Base-by-base conservation (phyloP, 805 yeast genomes). In the Phaffomyces opuntiae region DNA sequence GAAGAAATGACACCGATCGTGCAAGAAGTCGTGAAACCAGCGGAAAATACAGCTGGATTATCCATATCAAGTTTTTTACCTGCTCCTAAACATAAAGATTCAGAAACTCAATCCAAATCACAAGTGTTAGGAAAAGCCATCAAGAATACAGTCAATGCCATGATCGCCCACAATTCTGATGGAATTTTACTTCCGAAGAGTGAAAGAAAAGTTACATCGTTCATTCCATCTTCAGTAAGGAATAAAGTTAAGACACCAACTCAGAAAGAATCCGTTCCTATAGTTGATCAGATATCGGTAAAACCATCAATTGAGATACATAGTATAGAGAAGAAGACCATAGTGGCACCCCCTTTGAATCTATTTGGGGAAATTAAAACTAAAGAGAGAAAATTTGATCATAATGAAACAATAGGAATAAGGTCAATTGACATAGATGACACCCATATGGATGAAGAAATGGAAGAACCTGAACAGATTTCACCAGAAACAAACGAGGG, bases 31-130 rank as follows among this genome's bases (percentile, higher is more conserved):
- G 31, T 29, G 17, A 19, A 17, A 9, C 21, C 32, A 24, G 31
- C 27, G 13, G 9, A n/a, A 1, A 25, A 36, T 13, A 12, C 19
- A 27, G 7, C 33, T 17, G 34, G n/a, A 9, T 13, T 39, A n/a
- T 57, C 59, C 17, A 56, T 56, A 21, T 51, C 56, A 12, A 52
- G 50, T 27, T 57, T 54, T 46, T 49, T 57, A 4, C 61, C 61
- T 7, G 44, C 51, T 11, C 61, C 61, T 17, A 51, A 53, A 47
- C 48, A 51, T 37, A 47, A 50, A 26, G 38, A 35, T 16, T 34
- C 45, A 39, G 27, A 44, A 40, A 26, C 39, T 25, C 38, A 31
- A 21, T 33, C 50, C 9, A 45, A 46, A 17, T 49, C 49, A 11
- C 43, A 47, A 25, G 49, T 45, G 7, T 39, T 55, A 2, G 59